Base-by-base conservation (phyloP, 2,329 filamentous ascomycete species). In the Monosporascus sp. region DNA sequence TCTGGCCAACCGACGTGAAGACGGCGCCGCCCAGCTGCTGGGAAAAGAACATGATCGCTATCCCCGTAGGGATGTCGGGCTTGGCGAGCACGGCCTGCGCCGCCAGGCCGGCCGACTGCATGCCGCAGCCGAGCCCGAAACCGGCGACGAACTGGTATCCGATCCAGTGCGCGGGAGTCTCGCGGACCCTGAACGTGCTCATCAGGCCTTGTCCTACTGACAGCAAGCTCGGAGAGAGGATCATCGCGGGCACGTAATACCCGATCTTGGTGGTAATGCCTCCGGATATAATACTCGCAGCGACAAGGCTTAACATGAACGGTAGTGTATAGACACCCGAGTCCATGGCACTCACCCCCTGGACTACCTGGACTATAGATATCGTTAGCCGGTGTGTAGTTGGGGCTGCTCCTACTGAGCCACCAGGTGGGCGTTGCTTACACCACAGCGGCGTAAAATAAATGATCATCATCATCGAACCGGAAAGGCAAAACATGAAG, bases 201-300 rank as follows among this genome's bases (percentile, higher is more conserved):
- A 86, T 70, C 14, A 86, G 73, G 2, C 83, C 84, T 49, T 78
- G 70, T 22, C 81, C 82, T 8, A 81, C 58, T 7, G 78, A 70
- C 72, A 76, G 76, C 58, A 81, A 66, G 56, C 73, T 71, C 3
- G 81, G 75, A 7, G 75, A 75, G 17, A 75, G 43, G 17, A 84
- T 69, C 79, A 84, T 83, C 20, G 75, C 74, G 0, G 79, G 83
- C 5, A 78, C 76, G 56, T 86, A 86, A 64, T 86, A 85, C 37
- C 83, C 83, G 27, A 82, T 69, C 51, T 73, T 75, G 50, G 80
- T 76, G 1, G 79, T 82, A 41, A 74, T 56, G 0, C 66, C 66
- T 27, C 81, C 81, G 2, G 77, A 74, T 1, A 76, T 36, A 24
- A 81, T 71, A 51, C 75, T 77, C n/a, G 75, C 76, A 9, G 79